phyloP scores from a whole-genome alignment of 2,329 filamentous ascomycete genomes.

The Aspergillus quadrilineatus region DNA sequence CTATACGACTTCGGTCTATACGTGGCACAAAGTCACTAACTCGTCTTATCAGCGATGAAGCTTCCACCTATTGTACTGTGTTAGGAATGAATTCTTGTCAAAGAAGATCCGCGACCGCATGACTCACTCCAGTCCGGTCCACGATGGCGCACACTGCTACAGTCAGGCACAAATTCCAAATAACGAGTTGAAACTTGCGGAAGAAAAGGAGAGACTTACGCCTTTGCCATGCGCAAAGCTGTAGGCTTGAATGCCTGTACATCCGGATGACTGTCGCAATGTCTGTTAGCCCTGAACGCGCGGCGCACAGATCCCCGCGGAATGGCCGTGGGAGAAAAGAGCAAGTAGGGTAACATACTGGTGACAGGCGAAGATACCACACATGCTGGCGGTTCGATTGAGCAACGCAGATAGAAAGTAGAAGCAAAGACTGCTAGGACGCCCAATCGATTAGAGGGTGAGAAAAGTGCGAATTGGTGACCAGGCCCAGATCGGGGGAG shows the following conservation, averaged over 20 bases:
- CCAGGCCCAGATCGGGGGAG: constrained; percentile 2
- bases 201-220: constrained; percentile 61
- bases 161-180: constrained; percentile 33
- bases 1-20: not conserved
- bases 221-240: constrained; percentile 88
- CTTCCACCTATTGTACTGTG: constrained; percentile 67
- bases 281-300: constrained; percentile 20
- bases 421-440: constrained; percentile 11
- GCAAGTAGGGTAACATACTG: constrained; percentile 58
- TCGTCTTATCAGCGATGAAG: constrained; percentile 85
- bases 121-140: constrained; percentile 97
- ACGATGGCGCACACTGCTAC: constrained; percentile 79
- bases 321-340: not conserved
- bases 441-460: constrained; percentile 25
- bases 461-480: constrained; percentile 19
- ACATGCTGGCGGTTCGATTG: constrained; percentile 64
- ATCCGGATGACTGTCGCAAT: constrained; percentile 69
- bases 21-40: constrained; percentile 53
- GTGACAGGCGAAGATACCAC: constrained; percentile 96
- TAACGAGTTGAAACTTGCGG: not conserved
- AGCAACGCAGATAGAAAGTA: constrained; percentile 14
- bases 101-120: constrained; percentile 18
- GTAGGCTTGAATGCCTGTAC: constrained; percentile 95
- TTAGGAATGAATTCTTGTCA: constrained; percentile 20
- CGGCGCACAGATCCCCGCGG: constrained; percentile 2